Evolutionary conservation across 148 eudicot genomes (phyloP).

Genomic region (Limonium bicolor): DNA sequence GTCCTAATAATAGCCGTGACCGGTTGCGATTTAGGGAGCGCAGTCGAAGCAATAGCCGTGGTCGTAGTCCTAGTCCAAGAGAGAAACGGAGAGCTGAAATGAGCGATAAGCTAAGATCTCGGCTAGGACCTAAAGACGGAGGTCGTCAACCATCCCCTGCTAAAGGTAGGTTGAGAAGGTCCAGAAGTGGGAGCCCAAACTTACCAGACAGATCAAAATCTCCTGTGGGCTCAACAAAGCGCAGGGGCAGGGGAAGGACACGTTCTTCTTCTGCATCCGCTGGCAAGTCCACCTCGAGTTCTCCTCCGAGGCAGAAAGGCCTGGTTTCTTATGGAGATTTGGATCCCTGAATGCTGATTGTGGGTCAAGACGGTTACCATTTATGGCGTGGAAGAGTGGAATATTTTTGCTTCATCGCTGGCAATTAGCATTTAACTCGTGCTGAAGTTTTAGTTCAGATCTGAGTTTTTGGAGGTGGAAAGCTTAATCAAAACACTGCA

Average conservation of each 20-base stretch:
- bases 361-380: no score
- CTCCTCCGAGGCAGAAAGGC: constrained; percentile 54
- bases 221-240: constrained; percentile 21
- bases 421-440: no score
- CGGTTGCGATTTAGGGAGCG: constrained; percentile 22
- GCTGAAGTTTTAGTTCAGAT: no score
- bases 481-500: no score
- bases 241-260: constrained; percentile 14
- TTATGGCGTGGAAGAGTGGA: no score
- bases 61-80: constrained; percentile 48
- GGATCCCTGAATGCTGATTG: constrained; percentile 49
- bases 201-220: constrained; percentile 40
- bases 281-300: constrained; percentile 43
- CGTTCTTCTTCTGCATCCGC: constrained; percentile 40
- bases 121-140: constrained; percentile 44
- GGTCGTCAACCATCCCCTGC: constrained; percentile 21
- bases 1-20: constrained; percentile 33
- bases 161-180: constrained; percentile 27
- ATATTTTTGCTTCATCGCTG: no score
- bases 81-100: constrained; percentile 45
- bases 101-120: constrained; percentile 63
- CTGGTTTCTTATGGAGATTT: constrained; percentile 81
- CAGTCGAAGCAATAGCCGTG: constrained; percentile 52
- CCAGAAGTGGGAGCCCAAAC: constrained; percentile 38
- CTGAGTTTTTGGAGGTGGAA: no score